phyloP scores from a whole-genome alignment of 331 rosid species.

The Rosa hybrid region DNA sequence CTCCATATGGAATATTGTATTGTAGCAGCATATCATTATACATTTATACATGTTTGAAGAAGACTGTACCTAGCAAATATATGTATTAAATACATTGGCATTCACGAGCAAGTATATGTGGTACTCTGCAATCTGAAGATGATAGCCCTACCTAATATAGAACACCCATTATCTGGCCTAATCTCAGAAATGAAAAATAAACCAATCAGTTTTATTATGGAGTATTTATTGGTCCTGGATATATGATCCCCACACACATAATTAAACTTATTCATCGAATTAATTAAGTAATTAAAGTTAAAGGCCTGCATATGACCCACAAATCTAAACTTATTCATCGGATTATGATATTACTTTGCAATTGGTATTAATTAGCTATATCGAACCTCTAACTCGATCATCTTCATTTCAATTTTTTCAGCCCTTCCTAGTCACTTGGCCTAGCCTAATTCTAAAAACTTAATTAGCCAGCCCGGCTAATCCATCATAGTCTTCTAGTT shows the following conservation, averaged over 20 bases:
- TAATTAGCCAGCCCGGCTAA: no score
- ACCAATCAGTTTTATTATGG: neutral
- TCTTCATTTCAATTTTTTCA: neutral
- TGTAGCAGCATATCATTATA: no score
- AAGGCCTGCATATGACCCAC: neutral
- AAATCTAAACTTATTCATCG: neutral
- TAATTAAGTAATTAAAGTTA: neutral
- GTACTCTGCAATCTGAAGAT: neutral
- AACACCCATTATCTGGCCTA: neutral
- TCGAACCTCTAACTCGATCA: neutral
- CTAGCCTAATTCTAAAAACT: no score
- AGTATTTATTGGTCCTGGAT: slow-evolving; percentile 1
- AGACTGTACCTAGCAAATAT: neutral
- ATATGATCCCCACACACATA: neutral
- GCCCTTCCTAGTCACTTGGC: no score
- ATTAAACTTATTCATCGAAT: neutral
- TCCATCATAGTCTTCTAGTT: no score
- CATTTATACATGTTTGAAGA: neutral
- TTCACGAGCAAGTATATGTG: neutral
- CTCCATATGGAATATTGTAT: no score
- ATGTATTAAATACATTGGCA: neutral
- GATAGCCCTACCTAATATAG: neutral
- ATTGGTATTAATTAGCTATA: neutral
- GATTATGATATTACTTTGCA: neutral
- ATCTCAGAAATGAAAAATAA: neutral